These are phyloP conservation scores for Striga asiatica DNA, from an alignment of 257 asterid genomes.

Conservation along the genomic window DNA sequence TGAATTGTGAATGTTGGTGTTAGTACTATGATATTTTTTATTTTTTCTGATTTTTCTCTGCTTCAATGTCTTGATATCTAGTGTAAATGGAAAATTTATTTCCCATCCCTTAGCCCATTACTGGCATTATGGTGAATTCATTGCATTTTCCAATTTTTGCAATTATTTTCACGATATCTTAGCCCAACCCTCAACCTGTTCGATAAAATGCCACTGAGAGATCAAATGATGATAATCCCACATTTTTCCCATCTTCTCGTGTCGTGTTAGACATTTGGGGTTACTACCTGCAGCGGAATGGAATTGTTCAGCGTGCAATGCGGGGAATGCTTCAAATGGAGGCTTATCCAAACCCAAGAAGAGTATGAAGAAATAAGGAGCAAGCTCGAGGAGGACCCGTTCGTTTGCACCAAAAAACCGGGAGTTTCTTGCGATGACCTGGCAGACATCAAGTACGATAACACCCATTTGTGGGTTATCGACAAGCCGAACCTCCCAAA, in stretches of 20 bases:
- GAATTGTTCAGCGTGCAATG: slow-evolving; percentile 37
- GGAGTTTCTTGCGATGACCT: slow-evolving; percentile 33
- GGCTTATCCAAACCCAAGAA: slow-evolving; percentile 29
- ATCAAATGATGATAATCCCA: background rate
- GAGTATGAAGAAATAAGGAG: slow-evolving; percentile 50
- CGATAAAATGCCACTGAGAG: background rate
- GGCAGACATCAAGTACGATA: slow-evolving; percentile 32
- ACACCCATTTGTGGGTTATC: slow-evolving; percentile 35
- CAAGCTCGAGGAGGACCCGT: slow-evolving; percentile 38
- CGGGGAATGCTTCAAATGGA: slow-evolving; percentile 43
- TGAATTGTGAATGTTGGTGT: background rate
- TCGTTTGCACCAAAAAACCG: slow-evolving; percentile 28
- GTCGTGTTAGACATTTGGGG: slow-evolving; percentile 12
- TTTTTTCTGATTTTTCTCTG: too few relatives aligned
- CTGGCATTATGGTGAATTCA: too few relatives aligned
- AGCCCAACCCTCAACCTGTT: background rate
- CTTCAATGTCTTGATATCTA: too few relatives aligned
- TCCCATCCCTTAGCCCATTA: too few relatives aligned
- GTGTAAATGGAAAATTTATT: too few relatives aligned
- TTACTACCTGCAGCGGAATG: background rate
- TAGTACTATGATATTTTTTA: too few relatives aligned
- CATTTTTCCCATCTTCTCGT: background rate
- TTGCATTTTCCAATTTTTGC: background rate
- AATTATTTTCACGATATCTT: background rate
- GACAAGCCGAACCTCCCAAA: slow-evolving; percentile 51